Percentiles rank a stretch among this genome's conserved stretches.
Conservation (phyloP, 2,329 filamentous ascomycete genomes). For the Parastagonospora avenae region DNA sequence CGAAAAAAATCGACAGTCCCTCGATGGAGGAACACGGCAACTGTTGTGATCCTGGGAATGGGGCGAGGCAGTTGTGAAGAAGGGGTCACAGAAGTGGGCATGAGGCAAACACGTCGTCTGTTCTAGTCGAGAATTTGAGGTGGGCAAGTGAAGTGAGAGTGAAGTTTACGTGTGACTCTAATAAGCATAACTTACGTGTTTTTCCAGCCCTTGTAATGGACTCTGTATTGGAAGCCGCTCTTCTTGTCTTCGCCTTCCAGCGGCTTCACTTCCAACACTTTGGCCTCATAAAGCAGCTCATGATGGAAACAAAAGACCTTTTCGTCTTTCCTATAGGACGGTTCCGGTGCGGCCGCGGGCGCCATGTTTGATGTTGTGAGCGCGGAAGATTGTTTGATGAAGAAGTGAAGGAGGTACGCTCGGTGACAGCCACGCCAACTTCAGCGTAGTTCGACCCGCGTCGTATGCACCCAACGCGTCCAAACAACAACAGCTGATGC, state of each 20-base stretch:
- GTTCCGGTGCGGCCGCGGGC: slow-evolving; percentile 59
- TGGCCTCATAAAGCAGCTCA: slow-evolving; percentile 96
- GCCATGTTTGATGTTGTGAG: slow-evolving; percentile 47
- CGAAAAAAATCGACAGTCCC: neutral
- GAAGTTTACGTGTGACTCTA: neutral
- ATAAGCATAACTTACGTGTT: slow-evolving; percentile 70
- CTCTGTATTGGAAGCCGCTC: slow-evolving; percentile 81
- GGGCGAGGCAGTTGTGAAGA: neutral
- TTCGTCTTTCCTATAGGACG: slow-evolving; percentile 76
- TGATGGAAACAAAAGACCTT: slow-evolving; percentile 96
- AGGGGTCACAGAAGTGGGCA: neutral
- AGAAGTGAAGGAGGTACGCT: slow-evolving; percentile 17
- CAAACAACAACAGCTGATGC: neutral
- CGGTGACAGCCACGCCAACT: slow-evolving; percentile 11
- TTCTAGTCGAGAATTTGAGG: too few species aligned
- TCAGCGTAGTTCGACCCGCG: slow-evolving; percentile 23
- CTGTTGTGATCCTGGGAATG: neutral
- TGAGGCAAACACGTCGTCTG: slow-evolving; percentile 5
- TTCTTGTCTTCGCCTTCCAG: slow-evolving; percentile 69
- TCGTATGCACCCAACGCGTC: slow-evolving; percentile 5
- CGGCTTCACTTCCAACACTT: slow-evolving; percentile 79
- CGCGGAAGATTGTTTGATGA: slow-evolving; percentile 11
- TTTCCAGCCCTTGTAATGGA: slow-evolving; percentile 99
- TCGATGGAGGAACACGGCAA: too few species aligned
- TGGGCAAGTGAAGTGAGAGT: neutral